Percentiles rank a stretch among this genome's conserved stretches.
Evolutionary conservation across 441 rosid species (phyloP).

Genomic region (Raphanus hybrid): DNA sequence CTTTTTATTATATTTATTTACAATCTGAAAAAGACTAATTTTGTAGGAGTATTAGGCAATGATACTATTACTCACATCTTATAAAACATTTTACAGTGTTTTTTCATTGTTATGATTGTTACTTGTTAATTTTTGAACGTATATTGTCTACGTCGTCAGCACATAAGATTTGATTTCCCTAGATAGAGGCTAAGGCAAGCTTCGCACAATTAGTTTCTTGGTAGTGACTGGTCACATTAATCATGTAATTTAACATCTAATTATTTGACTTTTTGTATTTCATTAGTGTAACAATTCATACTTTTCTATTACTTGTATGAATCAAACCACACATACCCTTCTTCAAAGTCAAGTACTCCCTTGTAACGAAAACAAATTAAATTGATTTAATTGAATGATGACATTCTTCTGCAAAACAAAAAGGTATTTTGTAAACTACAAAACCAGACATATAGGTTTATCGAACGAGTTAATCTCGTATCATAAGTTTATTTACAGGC

Average conservation of each 20-base stretch:
- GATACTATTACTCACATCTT: slow-evolving; percentile 6
- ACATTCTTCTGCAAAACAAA: neutral
- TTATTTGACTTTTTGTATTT: slow-evolving; percentile 38
- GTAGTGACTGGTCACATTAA: slow-evolving; percentile 21
- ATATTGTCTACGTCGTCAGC: slow-evolving; percentile 17
- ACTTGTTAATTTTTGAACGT: slow-evolving; percentile 19
- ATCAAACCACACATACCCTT: slow-evolving; percentile 26
- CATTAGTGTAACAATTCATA: slow-evolving; percentile 16
- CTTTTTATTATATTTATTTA: slow-evolving; percentile 26
- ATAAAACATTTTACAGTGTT: neutral
- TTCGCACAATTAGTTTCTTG: slow-evolving; percentile 28
- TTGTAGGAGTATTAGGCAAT: slow-evolving; percentile 9
- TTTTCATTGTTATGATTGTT: neutral
- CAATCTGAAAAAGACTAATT: slow-evolving; percentile 2
- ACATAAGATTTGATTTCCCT: slow-evolving; percentile 17
- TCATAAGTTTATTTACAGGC: neutral
- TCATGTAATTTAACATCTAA: slow-evolving; percentile 17
- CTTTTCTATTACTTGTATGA: neutral
- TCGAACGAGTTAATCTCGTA: neutral
- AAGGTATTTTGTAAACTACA: slow-evolving; percentile 1
- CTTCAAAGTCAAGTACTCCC: slow-evolving; percentile 30
- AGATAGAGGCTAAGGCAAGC: slow-evolving; percentile 16
- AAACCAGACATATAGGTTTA: neutral
- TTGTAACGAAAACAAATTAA: slow-evolving; percentile 10
- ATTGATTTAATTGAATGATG: neutral